phyloP scores from a whole-genome alignment of 257 asterid species.

The Solanum paucissectum region DNA sequence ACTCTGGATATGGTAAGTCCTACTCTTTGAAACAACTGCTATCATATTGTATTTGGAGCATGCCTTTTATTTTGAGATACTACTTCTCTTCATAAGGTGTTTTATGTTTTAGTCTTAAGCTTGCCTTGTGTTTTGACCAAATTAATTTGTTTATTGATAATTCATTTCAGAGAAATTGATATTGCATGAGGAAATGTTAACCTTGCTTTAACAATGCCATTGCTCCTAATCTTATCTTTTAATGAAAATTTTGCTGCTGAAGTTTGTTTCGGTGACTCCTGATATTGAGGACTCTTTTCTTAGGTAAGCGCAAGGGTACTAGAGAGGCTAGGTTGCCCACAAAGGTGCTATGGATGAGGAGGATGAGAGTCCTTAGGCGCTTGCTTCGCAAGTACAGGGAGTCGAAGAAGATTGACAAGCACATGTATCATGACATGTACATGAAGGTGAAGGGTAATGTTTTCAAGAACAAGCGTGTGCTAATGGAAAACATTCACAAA shows the following conservation, averaged over 20 bases:
- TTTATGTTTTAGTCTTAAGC: neutral
- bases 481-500: neutral
- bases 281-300: neutral
- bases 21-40: neutral
- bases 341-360: neutral
- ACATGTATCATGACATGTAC: conserved; percentile 1
- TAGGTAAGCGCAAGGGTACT: neutral
- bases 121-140: neutral
- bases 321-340: neutral
- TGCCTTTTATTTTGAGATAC: neutral
- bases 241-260: neutral
- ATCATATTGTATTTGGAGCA: neutral
- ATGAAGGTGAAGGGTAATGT: neutral
- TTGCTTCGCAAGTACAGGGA: neutral
- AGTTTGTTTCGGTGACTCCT: neutral
- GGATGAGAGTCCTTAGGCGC: neutral
- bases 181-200: neutral
- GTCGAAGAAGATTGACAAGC: neutral
- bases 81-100: neutral
- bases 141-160: neutral
- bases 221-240: neutral
- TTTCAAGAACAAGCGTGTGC: conserved; percentile 1
- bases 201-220: neutral
- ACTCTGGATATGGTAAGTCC: neutral
- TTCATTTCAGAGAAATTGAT: neutral